phyloP scores from a whole-genome alignment of 805 yeast species.

The Candida qinlingensis region DNA sequence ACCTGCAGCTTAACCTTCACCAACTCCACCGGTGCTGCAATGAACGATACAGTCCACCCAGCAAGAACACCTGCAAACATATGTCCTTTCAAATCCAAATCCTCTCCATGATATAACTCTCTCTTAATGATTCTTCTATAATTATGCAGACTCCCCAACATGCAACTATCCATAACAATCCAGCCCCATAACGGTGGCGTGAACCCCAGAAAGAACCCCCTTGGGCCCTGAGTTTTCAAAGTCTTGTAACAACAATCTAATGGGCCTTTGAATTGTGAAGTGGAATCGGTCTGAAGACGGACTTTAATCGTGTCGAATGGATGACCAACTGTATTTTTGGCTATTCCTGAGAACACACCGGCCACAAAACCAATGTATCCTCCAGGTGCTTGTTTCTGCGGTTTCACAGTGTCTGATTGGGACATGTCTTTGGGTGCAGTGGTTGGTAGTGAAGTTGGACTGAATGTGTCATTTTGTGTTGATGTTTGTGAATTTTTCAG shows the following conservation, averaged over 20 bases:
- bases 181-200: constrained; percentile 92
- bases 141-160: constrained; percentile 81
- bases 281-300: constrained; percentile 71
- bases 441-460: no score
- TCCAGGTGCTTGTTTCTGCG: constrained; percentile 13
- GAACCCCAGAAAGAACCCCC: constrained; percentile 83
- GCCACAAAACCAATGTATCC: constrained; percentile 71
- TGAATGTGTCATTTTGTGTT: no score
- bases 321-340: constrained; percentile 87
- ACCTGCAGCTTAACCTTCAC: constrained; percentile 86
- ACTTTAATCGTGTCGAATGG: constrained; percentile 92
- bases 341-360: constrained; percentile 82
- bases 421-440: no score
- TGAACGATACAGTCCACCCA: constrained; percentile 88
- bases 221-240: constrained; percentile 63
- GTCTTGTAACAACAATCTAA: constrained; percentile 76
- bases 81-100: constrained; percentile 69
- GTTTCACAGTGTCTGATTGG: no score
- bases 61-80: constrained; percentile 70
- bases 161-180: constrained; percentile 89
- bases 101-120: constrained; percentile 51
- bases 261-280: constrained; percentile 66
- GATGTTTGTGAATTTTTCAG: no score
- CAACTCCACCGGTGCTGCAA: constrained; percentile 93
- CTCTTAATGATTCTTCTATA: constrained; percentile 67